Evolutionary conservation across 2,329 filamentous ascomycete species (phyloP), one percentile per base, ranked within the genome.

Genomic region (Cordyceps pruinosa): DNA sequence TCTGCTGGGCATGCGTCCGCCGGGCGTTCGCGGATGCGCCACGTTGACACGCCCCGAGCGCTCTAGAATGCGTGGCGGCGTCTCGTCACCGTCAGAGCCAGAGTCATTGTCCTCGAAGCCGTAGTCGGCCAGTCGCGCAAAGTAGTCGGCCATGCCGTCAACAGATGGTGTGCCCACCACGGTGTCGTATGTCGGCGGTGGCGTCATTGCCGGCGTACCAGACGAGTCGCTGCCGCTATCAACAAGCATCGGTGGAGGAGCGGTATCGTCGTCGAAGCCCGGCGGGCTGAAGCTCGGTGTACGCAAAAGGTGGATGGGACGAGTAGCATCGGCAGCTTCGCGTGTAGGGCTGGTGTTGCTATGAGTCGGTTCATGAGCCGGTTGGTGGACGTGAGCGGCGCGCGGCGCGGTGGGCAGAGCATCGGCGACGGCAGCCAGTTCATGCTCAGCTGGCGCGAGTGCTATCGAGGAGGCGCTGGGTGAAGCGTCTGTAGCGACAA

Each of bases 221-320:
- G 59, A 37, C 2, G 61, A 54, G 3, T 63, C 65, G 17, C 58
- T 57, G 21, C 66, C 57, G 30, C 37, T 25, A 39, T 67, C 58
- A 45, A 68, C 66, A 1, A 66, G 64, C 41, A 65, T 68, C 3
- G 72, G 69, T 7, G 73, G 72, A 8, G 72, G 71, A 19, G 69
- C 66, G 0, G 74, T 67, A 54, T 95, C 88, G 5, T 90, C 90
- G 60, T 94, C 87, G 66, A 96, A 96, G 0, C 89, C 84, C 0
- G 92, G 91, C 2, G 92, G 92, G 59, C 91, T 91, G 73, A 91
- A 96, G 0, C 90, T 95, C 0, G 92, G 92, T 6, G 84, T 81
- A 25, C 92, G 85, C 32, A 96, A 73, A 2, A 96, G 79, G 69
- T 96, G 92, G 53, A 96, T 95, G 0, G 92, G 91, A n/a, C n/a